Evolutionary conservation across 371 early-diverging fungal species (phyloP).

Genomic region (Mucor piriformis): DNA sequence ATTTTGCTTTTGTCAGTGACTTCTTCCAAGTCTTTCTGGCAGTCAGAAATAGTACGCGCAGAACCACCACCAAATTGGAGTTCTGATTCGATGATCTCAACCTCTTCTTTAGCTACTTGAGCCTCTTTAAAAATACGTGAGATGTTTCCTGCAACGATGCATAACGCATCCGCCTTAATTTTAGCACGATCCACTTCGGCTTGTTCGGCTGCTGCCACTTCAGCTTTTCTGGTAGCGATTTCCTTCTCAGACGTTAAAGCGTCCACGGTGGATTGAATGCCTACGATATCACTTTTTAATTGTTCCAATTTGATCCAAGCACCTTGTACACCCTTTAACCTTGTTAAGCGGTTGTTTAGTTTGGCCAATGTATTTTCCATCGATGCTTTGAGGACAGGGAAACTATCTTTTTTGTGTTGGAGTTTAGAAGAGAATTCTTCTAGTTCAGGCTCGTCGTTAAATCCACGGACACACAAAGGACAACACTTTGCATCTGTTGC

Average conservation of each 20-base stretch:
- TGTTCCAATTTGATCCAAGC: conserved; percentile 17
- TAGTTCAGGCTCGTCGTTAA: conserved; percentile 50
- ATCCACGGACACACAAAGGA: conserved; percentile 73
- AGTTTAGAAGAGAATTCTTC: conserved; percentile 58
- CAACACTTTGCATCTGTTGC: conserved; percentile 59
- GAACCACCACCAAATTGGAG: conserved; percentile 67
- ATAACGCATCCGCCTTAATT: conserved; percentile 18
- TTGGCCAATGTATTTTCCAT: conserved; percentile 16
- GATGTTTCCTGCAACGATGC: conserved; percentile 43
- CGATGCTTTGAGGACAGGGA: conserved; percentile 37
- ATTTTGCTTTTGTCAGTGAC: conserved; percentile 36
- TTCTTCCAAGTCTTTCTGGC: conserved; percentile 63
- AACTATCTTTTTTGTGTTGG: background rate
- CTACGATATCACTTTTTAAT: conserved; percentile 12
- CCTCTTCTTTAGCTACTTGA: conserved; percentile 36
- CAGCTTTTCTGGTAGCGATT: background rate
- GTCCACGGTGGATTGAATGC: background rate
- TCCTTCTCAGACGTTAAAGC: conserved; percentile 5
- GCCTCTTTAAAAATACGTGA: conserved; percentile 43
- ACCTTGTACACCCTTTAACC: conserved; percentile 14
- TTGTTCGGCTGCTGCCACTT: conserved; percentile 15
- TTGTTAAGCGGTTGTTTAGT: background rate
- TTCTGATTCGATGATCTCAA: conserved; percentile 58
- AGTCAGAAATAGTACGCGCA: conserved; percentile 66
- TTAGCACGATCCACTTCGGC: conserved; percentile 15